These are phyloP conservation scores for Eucalyptus albens DNA, from an alignment of 345 rosid genomes.

Conservation along the genomic window DNA sequence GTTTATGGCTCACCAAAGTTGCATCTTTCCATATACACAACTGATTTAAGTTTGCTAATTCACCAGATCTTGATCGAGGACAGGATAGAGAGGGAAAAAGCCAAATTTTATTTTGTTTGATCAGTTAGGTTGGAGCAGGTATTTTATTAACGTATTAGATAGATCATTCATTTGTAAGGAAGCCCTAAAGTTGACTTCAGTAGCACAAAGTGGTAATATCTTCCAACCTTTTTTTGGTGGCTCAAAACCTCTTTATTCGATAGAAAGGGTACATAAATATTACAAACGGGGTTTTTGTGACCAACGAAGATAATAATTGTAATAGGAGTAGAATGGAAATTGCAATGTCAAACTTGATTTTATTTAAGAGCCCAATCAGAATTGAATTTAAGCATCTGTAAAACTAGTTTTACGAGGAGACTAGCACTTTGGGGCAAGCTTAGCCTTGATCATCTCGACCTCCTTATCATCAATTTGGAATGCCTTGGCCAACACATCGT, in stretches of 20 bases:
- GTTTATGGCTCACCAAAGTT: not conserved
- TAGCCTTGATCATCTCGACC: slow-evolving; percentile 28
- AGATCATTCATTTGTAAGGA: not conserved
- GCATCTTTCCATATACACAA: not conserved
- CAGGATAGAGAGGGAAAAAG: not conserved
- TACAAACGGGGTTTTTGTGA: not conserved
- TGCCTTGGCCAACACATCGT: slow-evolving; percentile 24
- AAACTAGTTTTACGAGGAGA: not conserved
- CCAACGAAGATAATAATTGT: not conserved
- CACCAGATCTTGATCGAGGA: not conserved
- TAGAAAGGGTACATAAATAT: not conserved
- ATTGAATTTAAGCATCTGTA: not conserved
- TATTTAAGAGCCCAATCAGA: not conserved
- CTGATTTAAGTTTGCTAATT: not conserved
- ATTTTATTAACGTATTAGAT: not conserved
- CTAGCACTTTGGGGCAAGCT: slow-evolving; percentile 18
- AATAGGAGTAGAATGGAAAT: not conserved
- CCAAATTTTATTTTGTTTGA: not conserved
- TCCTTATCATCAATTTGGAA: slow-evolving; percentile 22
- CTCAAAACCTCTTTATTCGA: not conserved
- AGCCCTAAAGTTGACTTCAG: not conserved
- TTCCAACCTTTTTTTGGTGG: not conserved
- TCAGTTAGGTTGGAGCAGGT: not conserved
- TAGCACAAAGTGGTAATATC: no score
- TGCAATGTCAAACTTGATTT: not conserved